These are phyloP conservation scores for Phylloporus rhodoxanthus DNA, from an alignment of 768 basidiomycete genomes.

Conservation along the genomic window DNA sequence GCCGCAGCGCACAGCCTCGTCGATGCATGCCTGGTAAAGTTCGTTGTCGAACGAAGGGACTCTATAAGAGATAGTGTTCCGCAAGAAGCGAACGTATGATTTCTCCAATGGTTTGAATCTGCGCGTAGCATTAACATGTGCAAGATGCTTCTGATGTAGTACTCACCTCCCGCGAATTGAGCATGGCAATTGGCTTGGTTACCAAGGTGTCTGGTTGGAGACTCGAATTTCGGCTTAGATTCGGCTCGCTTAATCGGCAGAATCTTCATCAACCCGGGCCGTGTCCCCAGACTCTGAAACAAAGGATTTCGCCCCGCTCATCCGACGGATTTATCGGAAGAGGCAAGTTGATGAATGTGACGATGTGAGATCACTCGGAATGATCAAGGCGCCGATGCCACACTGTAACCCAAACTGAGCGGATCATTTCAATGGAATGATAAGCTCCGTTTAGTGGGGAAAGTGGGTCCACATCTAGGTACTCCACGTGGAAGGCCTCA, in stretches of 20 bases:
- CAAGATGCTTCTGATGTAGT: background rate
- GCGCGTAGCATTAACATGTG: background rate
- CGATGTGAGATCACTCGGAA: background rate
- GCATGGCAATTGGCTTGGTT: background rate
- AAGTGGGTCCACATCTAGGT: too few relatives aligned
- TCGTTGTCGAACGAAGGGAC: background rate
- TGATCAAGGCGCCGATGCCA: background rate
- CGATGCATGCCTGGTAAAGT: constrained; percentile 11
- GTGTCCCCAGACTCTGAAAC: too few relatives aligned
- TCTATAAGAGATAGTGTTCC: background rate
- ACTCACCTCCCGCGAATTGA: background rate
- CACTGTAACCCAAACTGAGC: too few relatives aligned
- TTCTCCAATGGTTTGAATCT: background rate
- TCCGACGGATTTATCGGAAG: too few relatives aligned
- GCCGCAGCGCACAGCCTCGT: constrained; percentile 11
- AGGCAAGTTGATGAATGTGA: too few relatives aligned
- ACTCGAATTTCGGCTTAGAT: background rate
- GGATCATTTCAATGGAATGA: too few relatives aligned
- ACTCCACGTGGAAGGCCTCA: too few relatives aligned
- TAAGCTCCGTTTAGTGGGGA: too few relatives aligned
- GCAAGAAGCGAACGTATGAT: constrained; percentile 1
- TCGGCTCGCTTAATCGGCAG: background rate
- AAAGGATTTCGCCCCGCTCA: too few relatives aligned
- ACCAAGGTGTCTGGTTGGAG: background rate
- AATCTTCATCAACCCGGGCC: too few relatives aligned